Conservation (phyloP, 768 basidiomycete species). For the Pleurotus ostreatus region DNA sequence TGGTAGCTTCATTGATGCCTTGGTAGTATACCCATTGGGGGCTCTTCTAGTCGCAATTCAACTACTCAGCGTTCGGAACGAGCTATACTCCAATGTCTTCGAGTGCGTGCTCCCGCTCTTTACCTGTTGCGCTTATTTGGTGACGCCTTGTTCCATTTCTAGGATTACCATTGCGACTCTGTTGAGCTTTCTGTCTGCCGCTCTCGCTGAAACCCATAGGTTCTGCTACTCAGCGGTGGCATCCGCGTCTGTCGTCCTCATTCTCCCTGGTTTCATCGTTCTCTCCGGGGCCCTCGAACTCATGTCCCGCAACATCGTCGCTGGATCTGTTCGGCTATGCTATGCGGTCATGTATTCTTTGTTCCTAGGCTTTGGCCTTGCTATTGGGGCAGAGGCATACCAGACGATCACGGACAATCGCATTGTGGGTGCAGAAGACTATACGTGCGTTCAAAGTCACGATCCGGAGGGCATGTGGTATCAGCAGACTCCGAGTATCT, state of each 20-base stretch:
- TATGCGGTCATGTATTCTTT: conserved; percentile 79
- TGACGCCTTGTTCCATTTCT: conserved; percentile 20
- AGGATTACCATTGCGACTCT: conserved; percentile 79
- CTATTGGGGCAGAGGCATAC: conserved; percentile 73
- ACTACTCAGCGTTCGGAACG: conserved; percentile 65
- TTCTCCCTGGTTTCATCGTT: conserved; percentile 74
- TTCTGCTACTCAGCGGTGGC: conserved; percentile 84
- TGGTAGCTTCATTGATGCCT: conserved; percentile 74
- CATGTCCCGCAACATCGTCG: conserved; percentile 74
- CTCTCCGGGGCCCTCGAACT: conserved; percentile 74
- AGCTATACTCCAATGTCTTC: conserved; percentile 77
- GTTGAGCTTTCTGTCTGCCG: conserved; percentile 76
- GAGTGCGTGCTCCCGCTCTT: conserved; percentile 39
- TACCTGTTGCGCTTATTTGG: not conserved
- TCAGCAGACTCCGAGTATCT: conserved; percentile 60
- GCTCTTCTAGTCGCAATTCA: conserved; percentile 72
- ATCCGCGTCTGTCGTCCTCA: conserved; percentile 73
- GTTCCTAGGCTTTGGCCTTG: conserved; percentile 76
- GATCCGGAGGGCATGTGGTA: conserved; percentile 65
- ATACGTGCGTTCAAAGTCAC: conserved; percentile 56
- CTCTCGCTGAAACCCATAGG: conserved; percentile 57
- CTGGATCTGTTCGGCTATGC: conserved; percentile 80
- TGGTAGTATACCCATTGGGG: conserved; percentile 73
- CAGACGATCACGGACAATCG: conserved; percentile 44
- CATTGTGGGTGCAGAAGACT: conserved; percentile 53